phyloP scores from a whole-genome alignment of 2,329 filamentous ascomycete genomes.

The Fusarium sp. region DNA sequence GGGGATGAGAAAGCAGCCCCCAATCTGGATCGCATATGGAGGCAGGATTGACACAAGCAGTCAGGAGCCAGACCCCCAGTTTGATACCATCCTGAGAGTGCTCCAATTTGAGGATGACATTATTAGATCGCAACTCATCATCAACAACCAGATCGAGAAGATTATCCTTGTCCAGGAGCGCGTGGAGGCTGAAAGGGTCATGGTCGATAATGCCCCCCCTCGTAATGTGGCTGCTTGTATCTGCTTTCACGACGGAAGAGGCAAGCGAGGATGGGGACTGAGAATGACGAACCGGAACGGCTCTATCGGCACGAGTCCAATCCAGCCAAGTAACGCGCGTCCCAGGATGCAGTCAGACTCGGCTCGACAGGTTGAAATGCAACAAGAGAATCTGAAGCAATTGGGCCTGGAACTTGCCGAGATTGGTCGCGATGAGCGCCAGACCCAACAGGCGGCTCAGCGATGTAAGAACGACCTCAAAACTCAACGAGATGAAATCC shows the following conservation, averaged over 20 bases:
- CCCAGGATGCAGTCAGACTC: constrained; percentile 86
- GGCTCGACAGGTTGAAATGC: constrained; percentile 71
- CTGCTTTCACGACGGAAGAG: constrained; percentile 71
- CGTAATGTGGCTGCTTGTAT: constrained; percentile 81
- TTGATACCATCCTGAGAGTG: constrained; percentile 83
- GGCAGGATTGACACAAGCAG: constrained; percentile 50
- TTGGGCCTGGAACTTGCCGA: constrained; percentile 67
- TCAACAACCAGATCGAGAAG: constrained; percentile 86
- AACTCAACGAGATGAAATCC: constrained; percentile 55
- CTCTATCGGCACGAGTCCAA: constrained; percentile 56
- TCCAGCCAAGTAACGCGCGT: constrained; percentile 61
- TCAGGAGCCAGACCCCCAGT: constrained; percentile 78
- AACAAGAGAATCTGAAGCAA: constrained; percentile 63
- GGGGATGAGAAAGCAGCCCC: constrained; percentile 62
- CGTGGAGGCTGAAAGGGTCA: constrained; percentile 74
- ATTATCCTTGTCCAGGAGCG: constrained; percentile 80
- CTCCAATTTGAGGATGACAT: constrained; percentile 85
- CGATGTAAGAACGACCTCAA: constrained; percentile 60
- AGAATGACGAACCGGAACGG: constrained; percentile 63
- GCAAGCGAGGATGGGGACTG: constrained; percentile 67
- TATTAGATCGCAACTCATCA: constrained; percentile 85
- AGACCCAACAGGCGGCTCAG: constrained; percentile 61
- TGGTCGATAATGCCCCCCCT: constrained; percentile 72
- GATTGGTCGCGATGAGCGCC: constrained; percentile 62
- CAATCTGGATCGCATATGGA: constrained; percentile 55